These are phyloP conservation scores for Fusarium sterilihyphosum DNA, from an alignment of 2,329 filamentous ascomycete genomes.

Conservation along the genomic window DNA sequence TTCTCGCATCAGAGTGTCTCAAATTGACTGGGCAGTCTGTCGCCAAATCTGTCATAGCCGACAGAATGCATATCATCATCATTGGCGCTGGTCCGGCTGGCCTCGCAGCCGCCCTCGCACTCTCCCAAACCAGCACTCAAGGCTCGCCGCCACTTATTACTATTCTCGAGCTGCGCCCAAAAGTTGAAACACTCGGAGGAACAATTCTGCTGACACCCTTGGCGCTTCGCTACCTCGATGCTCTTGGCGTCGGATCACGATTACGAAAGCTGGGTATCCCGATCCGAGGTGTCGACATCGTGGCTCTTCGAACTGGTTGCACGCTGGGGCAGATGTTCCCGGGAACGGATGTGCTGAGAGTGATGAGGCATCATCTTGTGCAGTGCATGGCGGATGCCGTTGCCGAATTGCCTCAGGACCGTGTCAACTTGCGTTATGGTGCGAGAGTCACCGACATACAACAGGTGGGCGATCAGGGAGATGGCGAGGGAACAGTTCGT, in stretches of 20 bases:
- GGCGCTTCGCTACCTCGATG: neutral
- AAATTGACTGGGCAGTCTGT: rapidly evolving
- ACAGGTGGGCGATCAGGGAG: neutral
- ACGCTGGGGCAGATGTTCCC: neutral
- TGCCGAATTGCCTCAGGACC: neutral
- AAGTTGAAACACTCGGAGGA: neutral
- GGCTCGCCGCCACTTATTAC: rapidly evolving
- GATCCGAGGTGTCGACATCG: neutral
- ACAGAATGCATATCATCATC: neutral
- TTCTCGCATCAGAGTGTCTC: rapidly evolving
- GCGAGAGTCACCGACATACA: neutral
- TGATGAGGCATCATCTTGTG: neutral
- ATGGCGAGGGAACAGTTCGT: neutral
- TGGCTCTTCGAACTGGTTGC: neutral
- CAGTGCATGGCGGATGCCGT: neutral
- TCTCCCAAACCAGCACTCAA: neutral
- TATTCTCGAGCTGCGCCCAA: neutral
- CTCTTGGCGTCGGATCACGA: neutral
- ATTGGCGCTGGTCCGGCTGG: neutral
- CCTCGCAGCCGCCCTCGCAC: neutral
- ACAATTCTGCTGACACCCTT: neutral
- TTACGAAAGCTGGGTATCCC: neutral
- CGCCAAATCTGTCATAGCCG: rapidly evolving
- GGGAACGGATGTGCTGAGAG: neutral
- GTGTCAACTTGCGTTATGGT: neutral